Evolutionary conservation across 306 rosid species (phyloP), one percentile per base, ranked within the genome.

Genomic region (Casuarina equisetifolia): DNA sequence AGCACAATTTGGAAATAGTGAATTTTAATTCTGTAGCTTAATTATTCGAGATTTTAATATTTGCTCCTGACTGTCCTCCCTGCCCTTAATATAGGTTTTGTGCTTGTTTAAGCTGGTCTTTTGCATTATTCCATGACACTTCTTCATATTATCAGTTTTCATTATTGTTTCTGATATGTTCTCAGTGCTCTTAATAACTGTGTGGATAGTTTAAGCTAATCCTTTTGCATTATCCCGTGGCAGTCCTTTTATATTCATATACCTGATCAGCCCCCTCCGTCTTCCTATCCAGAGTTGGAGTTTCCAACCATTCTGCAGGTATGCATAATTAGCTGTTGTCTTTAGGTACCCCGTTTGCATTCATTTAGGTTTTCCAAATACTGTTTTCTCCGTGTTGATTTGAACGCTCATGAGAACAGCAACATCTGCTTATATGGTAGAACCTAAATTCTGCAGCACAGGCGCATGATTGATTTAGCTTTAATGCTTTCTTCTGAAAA

Each of bases 231-330:
- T 82, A 52, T 62, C 50, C 54, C 84, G 76, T 79, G 54, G 69
- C 97, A 92, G 98, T 80, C 85, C 83, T 94, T 94, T 72, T 91
- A 82, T 88, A 84, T 92, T 83, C 98, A 94, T 79, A 90, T 94
- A 73, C 97, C 97, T 82, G 88, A 91, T 53, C 90, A 94, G 0
- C 93, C 51, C 12, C 51, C 90, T 86, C 92, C 95, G n/a, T 90
- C 91, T 76, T 86, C 97, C 58, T 92, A 73, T 83, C 93, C 96
- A 36, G 98, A 94, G 88, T 78, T 94, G 78, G 98, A 94, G 89
- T 85, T 94, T 74, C 97, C 95, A 19, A 94, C 97, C 76, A 91
- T 92, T 85, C 84, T 92, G 50, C 98, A 94, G 98, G 98, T 94
- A 89, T 76, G 46, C 51, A 70, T 68, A n/a, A 38, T 66, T 71